Percentiles rank a stretch among this genome's conserved stretches.
phyloP scores from a whole-genome alignment of 495 filamentous ascomycete species.

The Venustampulla echinocandica region DNA sequence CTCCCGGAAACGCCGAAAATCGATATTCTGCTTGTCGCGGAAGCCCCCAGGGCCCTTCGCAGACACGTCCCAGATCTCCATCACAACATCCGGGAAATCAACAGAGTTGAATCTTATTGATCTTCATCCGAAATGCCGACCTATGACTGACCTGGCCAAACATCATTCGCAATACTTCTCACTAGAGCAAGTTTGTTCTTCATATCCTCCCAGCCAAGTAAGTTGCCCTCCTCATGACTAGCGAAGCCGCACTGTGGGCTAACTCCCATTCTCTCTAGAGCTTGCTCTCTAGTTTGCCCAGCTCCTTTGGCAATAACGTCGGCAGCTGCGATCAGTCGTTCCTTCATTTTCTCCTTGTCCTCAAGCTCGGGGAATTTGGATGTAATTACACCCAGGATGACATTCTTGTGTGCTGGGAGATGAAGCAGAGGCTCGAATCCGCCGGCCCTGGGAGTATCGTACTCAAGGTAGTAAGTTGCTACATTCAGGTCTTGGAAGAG shows the following conservation, averaged over 20 bases:
- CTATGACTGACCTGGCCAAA: constrained; percentile 61
- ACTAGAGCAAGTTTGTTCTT: constrained; percentile 61
- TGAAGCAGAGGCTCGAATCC: constrained; percentile 70
- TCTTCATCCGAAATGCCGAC: too few relatives aligned
- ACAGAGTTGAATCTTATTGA: too few relatives aligned
- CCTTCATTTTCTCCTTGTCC: constrained; percentile 57
- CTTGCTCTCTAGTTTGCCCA: constrained; percentile 45
- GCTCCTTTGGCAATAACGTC: constrained; percentile 18
- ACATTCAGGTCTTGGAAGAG: constrained; percentile 70
- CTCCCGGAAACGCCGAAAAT: too few relatives aligned
- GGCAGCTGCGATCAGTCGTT: constrained; percentile 12
- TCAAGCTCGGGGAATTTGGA: constrained; percentile 68
- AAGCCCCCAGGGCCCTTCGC: too few relatives aligned
- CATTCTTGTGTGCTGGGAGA: constrained; percentile 64
- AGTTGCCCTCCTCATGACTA: constrained; percentile 61
- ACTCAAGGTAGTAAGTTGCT: constrained; percentile 77
- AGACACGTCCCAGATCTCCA: too few relatives aligned
- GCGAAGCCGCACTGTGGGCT: constrained; percentile 83
- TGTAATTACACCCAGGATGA: constrained; percentile 69
- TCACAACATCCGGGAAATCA: too few relatives aligned
- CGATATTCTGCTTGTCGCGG: too few relatives aligned
- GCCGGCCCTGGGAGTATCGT: constrained; percentile 66
- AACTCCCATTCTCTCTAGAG: constrained; percentile 56
- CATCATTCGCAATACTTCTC: constrained; percentile 59
- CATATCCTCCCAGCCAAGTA: constrained; percentile 57